Conservation (phyloP, 2,329 filamentous ascomycete genomes). For the Colletotrichum cuscutae region DNA sequence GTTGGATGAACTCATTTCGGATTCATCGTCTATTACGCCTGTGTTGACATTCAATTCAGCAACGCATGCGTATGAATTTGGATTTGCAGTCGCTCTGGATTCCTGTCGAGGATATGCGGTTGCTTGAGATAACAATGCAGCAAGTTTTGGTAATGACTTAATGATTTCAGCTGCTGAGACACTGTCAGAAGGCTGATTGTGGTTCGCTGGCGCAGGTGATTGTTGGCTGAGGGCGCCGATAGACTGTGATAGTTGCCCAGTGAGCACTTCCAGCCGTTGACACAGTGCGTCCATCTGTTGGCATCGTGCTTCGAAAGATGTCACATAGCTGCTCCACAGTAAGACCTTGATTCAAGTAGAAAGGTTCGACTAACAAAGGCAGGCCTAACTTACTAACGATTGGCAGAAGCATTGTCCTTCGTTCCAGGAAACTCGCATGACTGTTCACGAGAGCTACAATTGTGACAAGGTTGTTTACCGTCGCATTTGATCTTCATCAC, state of each 20-base stretch:
- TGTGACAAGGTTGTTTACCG: slow-evolving; percentile 40
- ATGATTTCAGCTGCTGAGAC: background rate
- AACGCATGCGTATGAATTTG: background rate
- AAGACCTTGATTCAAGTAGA: background rate
- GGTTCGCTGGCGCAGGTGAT: background rate
- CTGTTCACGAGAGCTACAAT: slow-evolving; percentile 38
- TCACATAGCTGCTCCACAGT: slow-evolving; percentile 29
- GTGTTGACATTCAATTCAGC: background rate
- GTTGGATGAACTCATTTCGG: background rate
- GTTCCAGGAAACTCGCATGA: slow-evolving; percentile 37
- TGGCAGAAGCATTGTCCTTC: slow-evolving; percentile 40
- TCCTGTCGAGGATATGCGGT: background rate
- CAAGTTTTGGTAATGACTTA: background rate
- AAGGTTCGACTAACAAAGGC: background rate
- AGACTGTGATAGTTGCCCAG: slow-evolving; percentile 32
- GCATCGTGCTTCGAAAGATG: slow-evolving; percentile 38
- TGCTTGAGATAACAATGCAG: background rate
- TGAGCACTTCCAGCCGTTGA: slow-evolving; percentile 38
- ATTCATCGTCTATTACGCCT: background rate
- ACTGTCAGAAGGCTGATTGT: background rate
- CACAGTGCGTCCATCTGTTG: slow-evolving; percentile 40
- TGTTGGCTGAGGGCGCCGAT: slow-evolving; percentile 4
- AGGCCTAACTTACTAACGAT: slow-evolving; percentile 29
- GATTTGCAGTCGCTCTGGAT: background rate
- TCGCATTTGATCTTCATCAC: slow-evolving; percentile 40